phyloP scores from a whole-genome alignment of 208 protist species.

The Vickermania ingenoplastis region DNA sequence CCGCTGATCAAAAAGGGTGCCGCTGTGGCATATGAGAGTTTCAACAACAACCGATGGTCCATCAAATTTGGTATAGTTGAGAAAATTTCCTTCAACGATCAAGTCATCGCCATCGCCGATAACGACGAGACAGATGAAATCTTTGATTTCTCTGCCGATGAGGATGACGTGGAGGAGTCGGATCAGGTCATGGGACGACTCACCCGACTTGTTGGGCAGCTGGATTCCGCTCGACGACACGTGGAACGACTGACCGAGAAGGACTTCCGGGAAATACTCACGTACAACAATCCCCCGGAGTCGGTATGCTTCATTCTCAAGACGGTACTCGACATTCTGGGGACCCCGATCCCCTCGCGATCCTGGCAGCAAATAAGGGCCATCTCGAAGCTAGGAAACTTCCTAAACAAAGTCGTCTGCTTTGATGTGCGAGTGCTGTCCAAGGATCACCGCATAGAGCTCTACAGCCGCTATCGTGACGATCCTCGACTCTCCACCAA shows the following conservation, averaged over 20 bases:
- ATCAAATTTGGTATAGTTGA: background rate
- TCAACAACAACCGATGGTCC: background rate
- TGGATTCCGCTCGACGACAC: conserved; percentile 1
- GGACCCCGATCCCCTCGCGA: conserved; percentile 7
- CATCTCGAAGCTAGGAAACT: conserved; percentile 14
- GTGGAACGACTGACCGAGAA: background rate
- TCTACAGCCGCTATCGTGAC: conserved; percentile 15
- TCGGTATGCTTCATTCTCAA: conserved; percentile 17
- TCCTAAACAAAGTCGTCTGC: conserved; percentile 19
- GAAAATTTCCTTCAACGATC: background rate
- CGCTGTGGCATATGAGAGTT: background rate
- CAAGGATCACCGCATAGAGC: conserved; percentile 7
- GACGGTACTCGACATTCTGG: conserved; percentile 27
- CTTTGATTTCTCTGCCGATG: background rate
- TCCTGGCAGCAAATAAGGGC: conserved; percentile 16
- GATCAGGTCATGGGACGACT: background rate
- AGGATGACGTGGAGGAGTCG: background rate
- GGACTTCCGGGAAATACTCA: background rate
- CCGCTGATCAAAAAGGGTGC: background rate
- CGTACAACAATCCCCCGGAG: conserved; percentile 10
- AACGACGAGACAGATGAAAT: background rate
- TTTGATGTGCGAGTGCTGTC: conserved; percentile 28
- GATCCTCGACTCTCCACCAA: conserved; percentile 8
- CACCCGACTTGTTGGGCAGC: background rate
- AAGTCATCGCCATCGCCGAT: background rate